Conservation (phyloP, 2,329 filamentous ascomycete genomes). For the Monosporascus sp. region DNA sequence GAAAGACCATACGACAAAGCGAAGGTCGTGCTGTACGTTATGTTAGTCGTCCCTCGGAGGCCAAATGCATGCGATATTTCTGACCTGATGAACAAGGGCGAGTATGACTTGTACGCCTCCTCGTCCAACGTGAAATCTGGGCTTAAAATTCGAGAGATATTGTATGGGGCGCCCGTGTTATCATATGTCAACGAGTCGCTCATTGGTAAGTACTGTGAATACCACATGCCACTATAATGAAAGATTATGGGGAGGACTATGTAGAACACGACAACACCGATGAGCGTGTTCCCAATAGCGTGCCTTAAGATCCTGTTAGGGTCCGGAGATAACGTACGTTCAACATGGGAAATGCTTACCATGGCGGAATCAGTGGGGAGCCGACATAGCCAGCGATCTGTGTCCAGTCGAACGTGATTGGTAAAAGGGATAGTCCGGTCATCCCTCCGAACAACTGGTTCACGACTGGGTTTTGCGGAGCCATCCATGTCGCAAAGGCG, state of each 20-base stretch:
- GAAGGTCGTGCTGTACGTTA: slow-evolving; percentile 57
- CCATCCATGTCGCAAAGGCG: slow-evolving; percentile 67
- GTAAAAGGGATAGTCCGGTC: slow-evolving; percentile 61
- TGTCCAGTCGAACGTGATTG: slow-evolving; percentile 73
- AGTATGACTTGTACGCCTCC: slow-evolving; percentile 60
- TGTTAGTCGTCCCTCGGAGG: slow-evolving; percentile 3
- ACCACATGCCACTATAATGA: slow-evolving; percentile 64
- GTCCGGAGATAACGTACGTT: neutral
- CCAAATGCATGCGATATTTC: neutral
- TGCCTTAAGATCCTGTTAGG: slow-evolving; percentile 38
- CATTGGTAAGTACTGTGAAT: slow-evolving; percentile 59
- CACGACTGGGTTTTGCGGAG: slow-evolving; percentile 59
- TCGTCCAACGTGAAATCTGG: slow-evolving; percentile 57
- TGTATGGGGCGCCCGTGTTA: slow-evolving; percentile 59
- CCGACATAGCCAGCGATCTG: slow-evolving; percentile 64
- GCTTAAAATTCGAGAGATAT: slow-evolving; percentile 59
- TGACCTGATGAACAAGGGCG: slow-evolving; percentile 58
- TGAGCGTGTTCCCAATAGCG: slow-evolving; percentile 66
- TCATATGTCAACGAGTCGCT: slow-evolving; percentile 67
- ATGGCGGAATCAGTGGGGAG: slow-evolving; percentile 65
- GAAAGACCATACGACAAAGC: slow-evolving; percentile 64
- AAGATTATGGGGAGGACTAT: slow-evolving; percentile 53
- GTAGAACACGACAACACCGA: slow-evolving; percentile 62
- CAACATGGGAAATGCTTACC: slow-evolving; percentile 33
- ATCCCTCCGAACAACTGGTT: slow-evolving; percentile 70